These are phyloP conservation scores for Xylariales sp. DNA, from an alignment of 2,329 filamentous ascomycete genomes.

Conservation along the genomic window DNA sequence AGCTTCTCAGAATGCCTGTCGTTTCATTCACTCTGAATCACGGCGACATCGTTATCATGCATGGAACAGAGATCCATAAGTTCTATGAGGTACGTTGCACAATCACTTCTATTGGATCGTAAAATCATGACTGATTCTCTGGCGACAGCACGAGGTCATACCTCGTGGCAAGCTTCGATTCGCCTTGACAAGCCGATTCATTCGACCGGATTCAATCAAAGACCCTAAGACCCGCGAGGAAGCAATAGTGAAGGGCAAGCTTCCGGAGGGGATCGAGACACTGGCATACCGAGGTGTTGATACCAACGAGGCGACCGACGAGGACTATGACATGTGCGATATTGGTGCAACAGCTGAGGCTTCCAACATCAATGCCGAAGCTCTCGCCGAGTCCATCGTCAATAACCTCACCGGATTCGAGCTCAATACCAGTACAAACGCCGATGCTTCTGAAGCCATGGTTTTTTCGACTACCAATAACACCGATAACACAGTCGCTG, in stretches of 20 bases:
- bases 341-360: not conserved
- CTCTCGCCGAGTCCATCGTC: no score
- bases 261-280: conserved; percentile 26
- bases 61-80: conserved; percentile 53
- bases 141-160: conserved; percentile 43
- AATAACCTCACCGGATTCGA: no score
- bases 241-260: conserved; percentile 24
- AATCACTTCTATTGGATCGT: not conserved
- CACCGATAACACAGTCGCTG: no score
- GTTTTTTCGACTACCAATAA: no score
- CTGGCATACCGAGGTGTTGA: conserved; percentile 26
- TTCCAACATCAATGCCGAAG: not conserved
- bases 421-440: no score
- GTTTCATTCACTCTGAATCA: conserved; percentile 46
- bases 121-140: not conserved
- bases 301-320: not conserved
- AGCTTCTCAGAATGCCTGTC: conserved; percentile 23
- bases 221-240: conserved; percentile 19
- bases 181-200: conserved; percentile 51
- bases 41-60: conserved; percentile 62
- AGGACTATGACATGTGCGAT: not conserved
- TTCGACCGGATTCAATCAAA: conserved; percentile 39
- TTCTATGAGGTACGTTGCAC: conserved; percentile 49
- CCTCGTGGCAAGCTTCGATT: conserved; percentile 48
- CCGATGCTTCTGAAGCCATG: no score